These are phyloP conservation scores for Teunomyces kruisii DNA, from an alignment of 805 yeast genomes.

Conservation along the genomic window DNA sequence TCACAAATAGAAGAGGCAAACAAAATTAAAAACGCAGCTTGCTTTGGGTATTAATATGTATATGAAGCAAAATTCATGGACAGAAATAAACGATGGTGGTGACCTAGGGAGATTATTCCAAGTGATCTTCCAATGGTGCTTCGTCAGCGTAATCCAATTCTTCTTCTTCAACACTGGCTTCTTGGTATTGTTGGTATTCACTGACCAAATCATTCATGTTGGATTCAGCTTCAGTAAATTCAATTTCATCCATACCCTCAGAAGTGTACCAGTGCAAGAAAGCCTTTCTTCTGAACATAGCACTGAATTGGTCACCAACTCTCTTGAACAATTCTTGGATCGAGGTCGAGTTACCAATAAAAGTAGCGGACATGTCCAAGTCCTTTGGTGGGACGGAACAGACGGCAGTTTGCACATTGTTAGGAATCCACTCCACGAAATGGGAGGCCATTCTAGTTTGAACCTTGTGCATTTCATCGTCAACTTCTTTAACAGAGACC, in stretches of 20 bases:
- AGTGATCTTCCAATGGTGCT: slow-evolving; percentile 55
- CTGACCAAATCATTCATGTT: slow-evolving; percentile 85
- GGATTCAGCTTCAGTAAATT: slow-evolving; percentile 91
- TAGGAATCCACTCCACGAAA: slow-evolving; percentile 96
- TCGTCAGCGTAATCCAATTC: slow-evolving; percentile 71
- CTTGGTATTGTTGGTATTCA: slow-evolving; percentile 92
- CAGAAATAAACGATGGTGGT: slow-evolving; percentile 8
- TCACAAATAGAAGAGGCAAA: slow-evolving; percentile 3
- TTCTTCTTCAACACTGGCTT: slow-evolving; percentile 72
- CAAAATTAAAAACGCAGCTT: slow-evolving; percentile 4
- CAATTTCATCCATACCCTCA: slow-evolving; percentile 96
- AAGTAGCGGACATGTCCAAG: slow-evolving; percentile 87
- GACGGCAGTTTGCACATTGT: slow-evolving; percentile 90
- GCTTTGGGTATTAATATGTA: slow-evolving; percentile 9
- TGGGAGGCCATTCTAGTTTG: slow-evolving; percentile 78
- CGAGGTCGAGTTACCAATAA: slow-evolving; percentile 90
- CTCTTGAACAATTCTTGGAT: slow-evolving; percentile 89
- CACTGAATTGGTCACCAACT: slow-evolving; percentile 84
- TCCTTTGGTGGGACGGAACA: slow-evolving; percentile 88
- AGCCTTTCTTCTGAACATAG: slow-evolving; percentile 92
- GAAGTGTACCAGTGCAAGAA: slow-evolving; percentile 95
- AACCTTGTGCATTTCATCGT: slow-evolving; percentile 85
- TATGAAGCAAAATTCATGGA: slow-evolving; percentile 10
- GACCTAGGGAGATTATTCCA: slow-evolving; percentile 29
- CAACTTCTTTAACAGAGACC: slow-evolving; percentile 89